phyloP scores from a whole-genome alignment of 805 yeast species.

The Saturnispora silvae region DNA sequence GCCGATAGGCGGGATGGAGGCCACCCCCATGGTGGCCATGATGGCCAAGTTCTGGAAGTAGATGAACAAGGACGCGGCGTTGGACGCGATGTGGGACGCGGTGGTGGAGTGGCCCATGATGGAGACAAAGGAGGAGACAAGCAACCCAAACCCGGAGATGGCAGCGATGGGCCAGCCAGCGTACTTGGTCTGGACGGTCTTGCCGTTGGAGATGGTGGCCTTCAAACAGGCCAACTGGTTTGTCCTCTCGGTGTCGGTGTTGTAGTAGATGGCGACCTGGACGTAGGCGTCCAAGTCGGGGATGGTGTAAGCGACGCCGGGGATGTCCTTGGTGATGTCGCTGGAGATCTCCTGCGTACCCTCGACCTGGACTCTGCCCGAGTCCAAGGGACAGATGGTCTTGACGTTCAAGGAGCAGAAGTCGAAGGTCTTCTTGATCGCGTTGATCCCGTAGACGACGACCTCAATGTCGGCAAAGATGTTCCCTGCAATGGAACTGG shows the following conservation, averaged over 20 bases:
- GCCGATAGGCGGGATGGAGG: conserved; percentile 89
- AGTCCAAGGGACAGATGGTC: conserved; percentile 70
- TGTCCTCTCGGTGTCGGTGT: conserved; percentile 31
- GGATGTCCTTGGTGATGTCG: conserved; percentile 41
- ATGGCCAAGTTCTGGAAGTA: conserved; percentile 92
- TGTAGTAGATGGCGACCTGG: conserved; percentile 52
- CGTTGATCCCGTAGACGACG: conserved; percentile 71
- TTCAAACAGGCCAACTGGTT: conserved; percentile 81
- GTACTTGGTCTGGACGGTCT: conserved; percentile 84
- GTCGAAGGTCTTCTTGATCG: conserved; percentile 42
- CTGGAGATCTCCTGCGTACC: conserved; percentile 32
- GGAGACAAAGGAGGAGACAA: conserved; percentile 80
- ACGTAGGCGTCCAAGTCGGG: conserved; percentile 95
- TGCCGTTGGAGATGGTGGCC: conserved; percentile 77
- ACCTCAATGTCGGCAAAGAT: conserved; percentile 56
- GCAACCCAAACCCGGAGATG: conserved; percentile 75
- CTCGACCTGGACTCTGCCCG: conserved; percentile 74
- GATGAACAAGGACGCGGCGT: conserved; percentile 82
- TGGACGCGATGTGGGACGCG: conserved; percentile 96
- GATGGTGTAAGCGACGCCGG: conserved; percentile 75
- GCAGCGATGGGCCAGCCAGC: conserved; percentile 97
- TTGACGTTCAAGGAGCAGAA: conserved; percentile 49
- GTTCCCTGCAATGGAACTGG: conserved; percentile 66
- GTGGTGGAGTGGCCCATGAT: conserved; percentile 83
- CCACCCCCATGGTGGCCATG: conserved; percentile 91